Conservation (phyloP, 345 rosid species). For the Heritiera littoralis region DNA sequence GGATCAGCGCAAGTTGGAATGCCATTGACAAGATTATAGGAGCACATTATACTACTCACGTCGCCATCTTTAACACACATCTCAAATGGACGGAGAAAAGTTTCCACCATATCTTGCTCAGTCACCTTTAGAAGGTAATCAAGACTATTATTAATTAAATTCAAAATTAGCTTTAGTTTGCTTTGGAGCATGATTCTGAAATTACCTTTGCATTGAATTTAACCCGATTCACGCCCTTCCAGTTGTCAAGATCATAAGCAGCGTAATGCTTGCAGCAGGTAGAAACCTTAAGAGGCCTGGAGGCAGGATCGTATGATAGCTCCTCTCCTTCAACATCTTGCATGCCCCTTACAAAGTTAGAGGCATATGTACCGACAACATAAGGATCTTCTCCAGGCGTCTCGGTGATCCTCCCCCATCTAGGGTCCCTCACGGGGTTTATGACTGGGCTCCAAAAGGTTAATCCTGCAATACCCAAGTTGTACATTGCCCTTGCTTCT, state of each 20-base stretch:
- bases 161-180: too few species aligned
- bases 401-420: slow-evolving; percentile 56
- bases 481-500: slow-evolving; percentile 48
- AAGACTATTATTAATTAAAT: not conserved
- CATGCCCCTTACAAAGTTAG: slow-evolving; percentile 48
- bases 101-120: slow-evolving; percentile 52
- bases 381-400: slow-evolving; percentile 61
- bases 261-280: slow-evolving; percentile 60
- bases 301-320: not conserved
- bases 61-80: slow-evolving; percentile 50
- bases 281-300: slow-evolving; percentile 45
- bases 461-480: slow-evolving; percentile 41
- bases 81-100: slow-evolving; percentile 49
- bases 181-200: not conserved
- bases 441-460: slow-evolving; percentile 38
- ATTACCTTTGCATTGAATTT: slow-evolving; percentile 47
- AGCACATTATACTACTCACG: slow-evolving; percentile 51
- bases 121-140: slow-evolving; percentile 33
- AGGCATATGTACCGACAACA: slow-evolving; percentile 40
- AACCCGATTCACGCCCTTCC: slow-evolving; percentile 48
- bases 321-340: slow-evolving; percentile 38
- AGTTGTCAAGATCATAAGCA: slow-evolving; percentile 56
- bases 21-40: slow-evolving; percentile 56
- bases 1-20: slow-evolving; percentile 59
- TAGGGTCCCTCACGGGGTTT: slow-evolving; percentile 51